These are phyloP conservation scores for Botrytis squamosa DNA, from an alignment of 2,329 filamentous ascomycete genomes.

Conservation along the genomic window DNA sequence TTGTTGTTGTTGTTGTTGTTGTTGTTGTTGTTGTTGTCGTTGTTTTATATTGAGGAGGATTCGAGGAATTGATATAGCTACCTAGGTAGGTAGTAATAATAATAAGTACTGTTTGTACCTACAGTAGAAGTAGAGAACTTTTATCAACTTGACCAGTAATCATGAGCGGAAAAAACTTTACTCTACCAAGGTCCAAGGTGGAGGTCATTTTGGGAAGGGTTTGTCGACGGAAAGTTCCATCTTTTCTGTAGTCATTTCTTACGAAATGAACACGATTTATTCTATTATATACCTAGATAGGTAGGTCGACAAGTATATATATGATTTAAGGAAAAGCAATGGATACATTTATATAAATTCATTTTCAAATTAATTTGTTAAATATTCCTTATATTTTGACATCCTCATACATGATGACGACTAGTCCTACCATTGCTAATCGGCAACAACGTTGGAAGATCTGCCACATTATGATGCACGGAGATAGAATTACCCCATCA, in stretches of 20 bases:
- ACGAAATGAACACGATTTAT: too few species aligned
- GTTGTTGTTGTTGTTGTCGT: not conserved
- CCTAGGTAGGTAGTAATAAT: too few species aligned
- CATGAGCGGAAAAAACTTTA: constrained; percentile 9
- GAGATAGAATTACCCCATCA: constrained; percentile 8
- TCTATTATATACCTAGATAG: too few species aligned
- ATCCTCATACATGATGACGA: not conserved
- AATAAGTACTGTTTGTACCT: not conserved
- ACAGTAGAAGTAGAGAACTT: not conserved
- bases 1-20: not conserved
- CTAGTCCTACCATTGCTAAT: not conserved
- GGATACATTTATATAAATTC: not conserved
- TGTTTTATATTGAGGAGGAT: not conserved
- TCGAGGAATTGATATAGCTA: not conserved
- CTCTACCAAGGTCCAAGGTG: not conserved
- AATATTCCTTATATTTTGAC: not conserved
- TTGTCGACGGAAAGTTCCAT: not conserved
- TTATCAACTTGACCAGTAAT: not conserved
- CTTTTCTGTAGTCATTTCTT: not conserved
- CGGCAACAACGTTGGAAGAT: not conserved
- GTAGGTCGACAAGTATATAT: too few species aligned
- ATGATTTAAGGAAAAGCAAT: not conserved
- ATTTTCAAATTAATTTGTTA: not conserved
- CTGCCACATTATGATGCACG: not conserved
- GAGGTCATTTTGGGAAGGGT: not conserved